Base-by-base conservation (phyloP, 768 basidiomycete genomes). In the Auricularia heimuer region DNA sequence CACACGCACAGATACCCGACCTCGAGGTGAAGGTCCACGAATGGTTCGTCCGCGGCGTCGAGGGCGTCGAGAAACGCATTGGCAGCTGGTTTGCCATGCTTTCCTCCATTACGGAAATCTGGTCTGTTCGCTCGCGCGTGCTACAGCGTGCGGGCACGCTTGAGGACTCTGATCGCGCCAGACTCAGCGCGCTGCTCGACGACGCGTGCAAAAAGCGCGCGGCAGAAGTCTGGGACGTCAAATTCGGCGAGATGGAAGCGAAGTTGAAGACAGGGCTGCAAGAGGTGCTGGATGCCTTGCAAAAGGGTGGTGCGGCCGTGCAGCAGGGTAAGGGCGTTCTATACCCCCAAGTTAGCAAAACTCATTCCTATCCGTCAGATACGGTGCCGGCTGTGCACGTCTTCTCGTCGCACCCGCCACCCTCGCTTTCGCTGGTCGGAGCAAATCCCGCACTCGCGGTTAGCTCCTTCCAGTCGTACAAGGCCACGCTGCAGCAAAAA, bases 31-130 rank as follows among this genome's bases (percentile, higher is more conserved):
- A 80, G 64, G 73, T 92, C 12, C 72, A 77, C 3, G 78, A 78
- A 44, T 95, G 92, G 92, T 86, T 91, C 72, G 70, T 73, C 39
- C 78, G 81, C 35, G 83, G 86, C 1, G 74, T 77, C 33, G 68
- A 77, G 54, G 78, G 73, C 61, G 75, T 89, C 58, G 76, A 77
- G 54, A 72, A 69, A 21, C 77, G 83, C 7, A 74, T 84, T 14
- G 73, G 77, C 4, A 75, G 75, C 61, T 91, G 88, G 89, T 76
- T 94, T 63, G 67, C 77, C 8, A 79, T 81, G 4, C 74, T 93
- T 21, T 75, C 80, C n/a, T 82, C 71, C 24, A 82, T 88, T 37
- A 81, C 80, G 51, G 87, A 87, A 47, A 82, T 92, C 7, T 93
- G 92, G 91, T 81, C 78, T 39, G 73, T 91, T n/a, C 80, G 89